phyloP scores from a whole-genome alignment of 139 green algal genomes.

The Chlorella sp. region DNA sequence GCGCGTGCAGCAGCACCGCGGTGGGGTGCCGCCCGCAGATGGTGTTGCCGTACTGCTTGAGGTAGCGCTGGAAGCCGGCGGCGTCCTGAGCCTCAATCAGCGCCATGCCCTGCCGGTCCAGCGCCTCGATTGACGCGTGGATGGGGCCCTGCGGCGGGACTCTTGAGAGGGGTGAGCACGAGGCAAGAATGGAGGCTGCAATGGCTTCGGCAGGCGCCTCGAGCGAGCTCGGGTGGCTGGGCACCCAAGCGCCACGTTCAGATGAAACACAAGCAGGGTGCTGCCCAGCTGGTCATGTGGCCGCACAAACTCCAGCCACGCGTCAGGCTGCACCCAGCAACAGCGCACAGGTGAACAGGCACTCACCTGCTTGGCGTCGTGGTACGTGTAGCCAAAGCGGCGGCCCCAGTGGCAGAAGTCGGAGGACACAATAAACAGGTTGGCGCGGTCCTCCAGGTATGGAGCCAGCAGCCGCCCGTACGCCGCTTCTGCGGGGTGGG shows the following conservation, averaged over 20 bases:
- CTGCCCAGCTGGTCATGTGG: too few species aligned
- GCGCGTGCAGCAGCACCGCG: constrained; percentile 84
- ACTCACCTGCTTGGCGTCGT: constrained; percentile 39
- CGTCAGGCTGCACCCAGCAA: background rate
- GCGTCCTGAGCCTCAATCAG: constrained; percentile 83
- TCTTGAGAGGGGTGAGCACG: background rate
- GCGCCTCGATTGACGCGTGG: constrained; percentile 83
- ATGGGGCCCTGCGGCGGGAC: constrained; percentile 78
- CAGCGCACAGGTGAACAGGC: background rate
- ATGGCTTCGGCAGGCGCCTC: too few species aligned
- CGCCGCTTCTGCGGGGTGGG: constrained; percentile 55
- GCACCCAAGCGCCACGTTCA: too few species aligned
- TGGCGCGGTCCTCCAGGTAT: constrained; percentile 85
- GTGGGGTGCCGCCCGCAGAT: constrained; percentile 98
- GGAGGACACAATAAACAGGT: constrained; percentile 91
- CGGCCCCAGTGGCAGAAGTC: constrained; percentile 98
- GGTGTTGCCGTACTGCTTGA: constrained; percentile 83
- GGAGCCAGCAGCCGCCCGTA: constrained; percentile 84
- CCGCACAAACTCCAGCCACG: too few species aligned
- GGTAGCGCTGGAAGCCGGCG: constrained; percentile 70
- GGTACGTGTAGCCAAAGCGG: constrained; percentile 84
- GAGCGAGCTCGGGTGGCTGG: too few species aligned
- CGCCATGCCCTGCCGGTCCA: constrained; percentile 89
- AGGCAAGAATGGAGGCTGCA: background rate
- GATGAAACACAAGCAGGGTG: too few species aligned